phyloP scores from a whole-genome alignment of 495 filamentous ascomycete genomes.

The Penicillium odoratum region DNA sequence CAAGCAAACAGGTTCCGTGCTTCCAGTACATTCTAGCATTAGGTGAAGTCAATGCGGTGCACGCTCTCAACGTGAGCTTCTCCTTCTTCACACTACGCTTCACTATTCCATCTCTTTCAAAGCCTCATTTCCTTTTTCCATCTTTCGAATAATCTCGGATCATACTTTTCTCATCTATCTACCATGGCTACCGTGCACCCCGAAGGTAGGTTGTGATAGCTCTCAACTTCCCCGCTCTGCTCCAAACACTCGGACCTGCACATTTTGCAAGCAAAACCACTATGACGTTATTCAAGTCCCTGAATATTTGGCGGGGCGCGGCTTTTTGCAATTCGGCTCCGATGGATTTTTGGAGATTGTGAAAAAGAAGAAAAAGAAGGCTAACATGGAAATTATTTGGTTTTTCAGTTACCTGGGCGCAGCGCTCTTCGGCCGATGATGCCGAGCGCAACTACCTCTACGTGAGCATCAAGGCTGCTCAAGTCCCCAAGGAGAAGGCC shows the following conservation, averaged over 20 bases:
- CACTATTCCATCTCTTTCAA: slow-evolving; percentile 11
- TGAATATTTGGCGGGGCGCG: neutral
- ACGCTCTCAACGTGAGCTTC: slow-evolving; percentile 15
- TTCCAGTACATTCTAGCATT: slow-evolving; percentile 45
- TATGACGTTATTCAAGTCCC: slow-evolving; percentile 14
- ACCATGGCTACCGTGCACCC: slow-evolving; percentile 31
- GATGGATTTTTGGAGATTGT: neutral
- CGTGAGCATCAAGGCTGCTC: slow-evolving; percentile 82
- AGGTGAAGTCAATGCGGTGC: slow-evolving; percentile 17
- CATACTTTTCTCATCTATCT: slow-evolving; percentile 28
- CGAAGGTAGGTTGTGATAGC: slow-evolving; percentile 41
- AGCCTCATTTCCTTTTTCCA: slow-evolving; percentile 3
- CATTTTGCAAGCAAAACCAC: slow-evolving; percentile 24
- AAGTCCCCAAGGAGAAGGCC: slow-evolving; percentile 67
- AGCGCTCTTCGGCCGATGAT: slow-evolving; percentile 83
- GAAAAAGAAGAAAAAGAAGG: neutral
- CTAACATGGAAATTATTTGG: slow-evolving; percentile 20
- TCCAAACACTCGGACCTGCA: slow-evolving; percentile 22
- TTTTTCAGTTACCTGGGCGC: slow-evolving; percentile 86
- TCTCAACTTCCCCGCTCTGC: slow-evolving; percentile 39
- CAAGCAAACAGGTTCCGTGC: slow-evolving; percentile 30
- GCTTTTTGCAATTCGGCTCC: neutral
- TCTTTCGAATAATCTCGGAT: neutral
- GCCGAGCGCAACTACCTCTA: slow-evolving; percentile 87
- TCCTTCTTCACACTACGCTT: slow-evolving; percentile 20